These are phyloP conservation scores for Trichoderma sp. DNA, from an alignment of 2,329 filamentous ascomycete species.

Conservation along the genomic window DNA sequence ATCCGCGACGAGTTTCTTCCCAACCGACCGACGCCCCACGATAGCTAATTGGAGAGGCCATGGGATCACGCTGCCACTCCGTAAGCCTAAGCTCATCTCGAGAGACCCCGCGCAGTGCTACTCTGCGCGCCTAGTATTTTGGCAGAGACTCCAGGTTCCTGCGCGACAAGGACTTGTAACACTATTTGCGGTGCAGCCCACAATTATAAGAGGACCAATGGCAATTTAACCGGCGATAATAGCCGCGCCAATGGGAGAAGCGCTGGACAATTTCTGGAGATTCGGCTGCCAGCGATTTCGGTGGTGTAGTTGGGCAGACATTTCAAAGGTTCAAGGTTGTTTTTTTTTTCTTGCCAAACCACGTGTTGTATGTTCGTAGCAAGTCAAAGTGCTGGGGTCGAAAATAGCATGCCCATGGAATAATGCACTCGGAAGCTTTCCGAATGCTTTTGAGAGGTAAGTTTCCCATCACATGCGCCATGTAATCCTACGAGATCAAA, in stretches of 20 bases:
- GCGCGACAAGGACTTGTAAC: background rate
- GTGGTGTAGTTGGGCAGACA: background rate
- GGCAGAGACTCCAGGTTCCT: constrained; percentile 8
- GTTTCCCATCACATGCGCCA: background rate
- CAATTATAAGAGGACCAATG: constrained; percentile 14
- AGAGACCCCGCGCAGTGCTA: constrained; percentile 7
- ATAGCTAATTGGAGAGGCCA: constrained; percentile 13
- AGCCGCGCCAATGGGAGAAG: constrained; percentile 18
- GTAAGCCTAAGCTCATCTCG: background rate
- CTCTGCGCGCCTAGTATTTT: constrained; percentile 7
- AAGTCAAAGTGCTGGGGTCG: background rate
- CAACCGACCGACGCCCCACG: constrained; percentile 3
- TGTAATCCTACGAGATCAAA: background rate
- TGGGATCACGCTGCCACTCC: background rate
- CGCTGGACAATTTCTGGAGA: background rate
- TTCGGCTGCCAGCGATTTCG: background rate
- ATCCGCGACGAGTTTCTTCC: constrained; percentile 15
- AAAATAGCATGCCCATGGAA: background rate
- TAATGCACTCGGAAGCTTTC: background rate
- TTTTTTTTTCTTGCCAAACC: background rate
- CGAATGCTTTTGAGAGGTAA: background rate
- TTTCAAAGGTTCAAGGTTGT: no score
- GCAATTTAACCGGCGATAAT: constrained; percentile 14
- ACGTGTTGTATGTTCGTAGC: background rate
- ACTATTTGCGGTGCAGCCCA: constrained; percentile 5